Evolutionary conservation across 2,329 filamentous ascomycete species (phyloP), one percentile per base, ranked within the genome.

Genomic region (Fusarium tuaranense): DNA sequence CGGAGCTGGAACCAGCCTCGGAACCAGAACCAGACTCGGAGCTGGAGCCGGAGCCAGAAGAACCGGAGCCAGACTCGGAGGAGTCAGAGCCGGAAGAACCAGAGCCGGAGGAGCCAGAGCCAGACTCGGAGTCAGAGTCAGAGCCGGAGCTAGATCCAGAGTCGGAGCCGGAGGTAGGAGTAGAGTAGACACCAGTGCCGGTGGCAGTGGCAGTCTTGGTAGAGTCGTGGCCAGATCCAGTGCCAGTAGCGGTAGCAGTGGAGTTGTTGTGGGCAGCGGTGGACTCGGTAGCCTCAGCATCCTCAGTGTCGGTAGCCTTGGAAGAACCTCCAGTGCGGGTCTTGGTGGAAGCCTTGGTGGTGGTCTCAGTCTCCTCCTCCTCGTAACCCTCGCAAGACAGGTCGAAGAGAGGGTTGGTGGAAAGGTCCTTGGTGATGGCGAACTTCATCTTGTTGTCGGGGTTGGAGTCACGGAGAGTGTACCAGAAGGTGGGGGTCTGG

Each of bases 381-480:
- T 77, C 75, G 66, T 70, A 81, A 72, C 81, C 83, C 48, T 86
- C 86, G 85, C 89, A 91, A 76, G 83, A 86, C 65, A 91, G 85
- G 79, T 91, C 84, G 81, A 87, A 90, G 64, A 82, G 81, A 51
- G 88, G 85, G 30, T 80, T 86, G 76, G 86, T 88, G 71, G 83
- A 86, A 63, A 90, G 84, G 78, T 89, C 82, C 69, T 88, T 82
- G 78, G 87, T 88, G 72, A 91, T 86, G 80, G 84, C 88, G 63
- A 90, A 90, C 84, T 89, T 88, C 83, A 88, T 85, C 79, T 85
- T 78, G 85, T 90, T 90, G 80, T 86, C 88, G 60, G 88, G 86
- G 85, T 90, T 90, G 80, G 88, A 89, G 81, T 92, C 90, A 65
- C 88, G 87, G 75, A 91, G 86, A 73, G 83, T 87, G 83, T 92